phyloP scores from a whole-genome alignment of 2,329 filamentous ascomycete genomes.

The Chrysoporthe cubensis region DNA sequence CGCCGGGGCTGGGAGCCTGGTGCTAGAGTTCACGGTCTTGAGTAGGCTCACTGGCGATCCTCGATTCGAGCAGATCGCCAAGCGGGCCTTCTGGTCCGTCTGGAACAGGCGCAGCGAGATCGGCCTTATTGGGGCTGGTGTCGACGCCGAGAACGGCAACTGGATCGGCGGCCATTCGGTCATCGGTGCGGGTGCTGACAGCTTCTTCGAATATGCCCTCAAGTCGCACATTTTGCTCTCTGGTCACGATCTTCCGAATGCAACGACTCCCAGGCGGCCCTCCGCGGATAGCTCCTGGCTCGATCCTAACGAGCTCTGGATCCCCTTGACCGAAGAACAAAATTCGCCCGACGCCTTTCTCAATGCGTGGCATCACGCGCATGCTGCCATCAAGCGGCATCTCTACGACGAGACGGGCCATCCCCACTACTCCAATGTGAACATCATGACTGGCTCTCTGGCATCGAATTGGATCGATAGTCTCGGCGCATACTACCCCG shows the following conservation, averaged over 20 bases:
- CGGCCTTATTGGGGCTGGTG: constrained; percentile 85
- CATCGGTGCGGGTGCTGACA: constrained; percentile 95
- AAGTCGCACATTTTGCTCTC: constrained; percentile 93
- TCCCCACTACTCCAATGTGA: constrained; percentile 90
- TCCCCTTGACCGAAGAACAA: constrained; percentile 64
- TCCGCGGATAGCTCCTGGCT: constrained; percentile 49
- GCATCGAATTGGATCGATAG: constrained; percentile 96
- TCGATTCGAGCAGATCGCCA: constrained; percentile 87
- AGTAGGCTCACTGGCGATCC: constrained; percentile 85
- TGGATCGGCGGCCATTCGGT: constrained; percentile 92
- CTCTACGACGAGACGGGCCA: constrained; percentile 84
- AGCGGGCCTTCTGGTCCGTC: constrained; percentile 96
- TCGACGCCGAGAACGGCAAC: constrained; percentile 83
- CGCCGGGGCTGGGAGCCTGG: constrained; percentile 92
- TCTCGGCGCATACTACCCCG: constrained; percentile 92
- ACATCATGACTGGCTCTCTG: constrained; percentile 84
- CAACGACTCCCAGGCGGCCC: constrained; percentile 46
- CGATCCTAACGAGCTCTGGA: constrained; percentile 66
- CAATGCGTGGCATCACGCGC: constrained; percentile 80
- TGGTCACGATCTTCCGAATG: constrained; percentile 65
- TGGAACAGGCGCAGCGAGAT: constrained; percentile 86
- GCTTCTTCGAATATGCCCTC: constrained; percentile 97
- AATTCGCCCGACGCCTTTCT: constrained; percentile 80
- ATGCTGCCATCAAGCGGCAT: constrained; percentile 86
- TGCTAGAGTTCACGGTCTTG: constrained; percentile 89